phyloP scores from a whole-genome alignment of 2,329 filamentous ascomycete genomes.

The Diaporthe velutina region DNA sequence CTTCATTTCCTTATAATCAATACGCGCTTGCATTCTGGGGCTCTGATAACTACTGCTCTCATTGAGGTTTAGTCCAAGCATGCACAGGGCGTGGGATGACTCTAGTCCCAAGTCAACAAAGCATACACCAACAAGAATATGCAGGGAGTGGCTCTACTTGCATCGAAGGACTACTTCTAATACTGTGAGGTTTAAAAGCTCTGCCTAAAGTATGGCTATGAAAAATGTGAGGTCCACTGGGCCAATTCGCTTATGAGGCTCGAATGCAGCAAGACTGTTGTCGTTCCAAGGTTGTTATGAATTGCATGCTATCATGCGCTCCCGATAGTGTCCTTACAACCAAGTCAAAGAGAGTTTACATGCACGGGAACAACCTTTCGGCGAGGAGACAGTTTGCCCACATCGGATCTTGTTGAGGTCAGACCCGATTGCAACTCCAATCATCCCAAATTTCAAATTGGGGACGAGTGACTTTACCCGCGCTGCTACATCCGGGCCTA shows the following conservation, averaged over 20 bases:
- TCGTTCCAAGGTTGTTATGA: not conserved
- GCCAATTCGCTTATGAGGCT: not conserved
- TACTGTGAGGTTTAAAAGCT: not conserved
- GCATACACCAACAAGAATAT: not conserved
- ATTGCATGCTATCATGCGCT: not conserved
- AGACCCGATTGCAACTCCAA: not conserved
- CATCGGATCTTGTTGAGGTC: not conserved
- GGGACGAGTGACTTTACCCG: not conserved
- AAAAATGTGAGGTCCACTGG: not conserved
- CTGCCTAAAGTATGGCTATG: not conserved
- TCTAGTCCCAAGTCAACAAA: not conserved
- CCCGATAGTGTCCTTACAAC: not conserved
- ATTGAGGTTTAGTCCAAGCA: too few relatives aligned
- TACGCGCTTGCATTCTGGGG: too few relatives aligned
- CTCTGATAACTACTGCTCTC: too few relatives aligned
- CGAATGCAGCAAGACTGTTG: not conserved
- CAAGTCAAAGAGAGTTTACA: too few relatives aligned
- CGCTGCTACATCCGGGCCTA: not conserved
- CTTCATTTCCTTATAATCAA: too few relatives aligned
- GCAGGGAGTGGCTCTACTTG: not conserved
- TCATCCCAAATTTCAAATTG: not conserved
- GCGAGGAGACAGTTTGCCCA: too few relatives aligned
- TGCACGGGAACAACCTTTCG: not conserved
- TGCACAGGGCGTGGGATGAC: too few relatives aligned
- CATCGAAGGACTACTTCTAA: not conserved